Base-by-base conservation (phyloP, 2,329 filamentous ascomycete species). In the Ophiostoma sp. region DNA sequence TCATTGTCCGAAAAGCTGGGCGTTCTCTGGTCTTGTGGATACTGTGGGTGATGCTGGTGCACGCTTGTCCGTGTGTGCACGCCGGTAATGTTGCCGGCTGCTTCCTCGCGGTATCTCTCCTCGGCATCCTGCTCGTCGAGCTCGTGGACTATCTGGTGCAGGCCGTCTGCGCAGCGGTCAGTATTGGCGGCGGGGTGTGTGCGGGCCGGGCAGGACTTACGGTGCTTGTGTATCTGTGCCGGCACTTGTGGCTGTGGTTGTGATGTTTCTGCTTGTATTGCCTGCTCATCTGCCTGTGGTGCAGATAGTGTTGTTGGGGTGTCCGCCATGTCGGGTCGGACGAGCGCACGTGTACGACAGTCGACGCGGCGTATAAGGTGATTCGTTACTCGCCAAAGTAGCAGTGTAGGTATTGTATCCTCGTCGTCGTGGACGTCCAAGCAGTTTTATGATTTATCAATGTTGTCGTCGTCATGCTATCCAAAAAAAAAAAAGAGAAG, bases 81-180 rank as follows among this genome's bases (percentile, higher is more conserved):
- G 8, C 70, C 70, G 4, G 31, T 41, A 4, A 33, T 67, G 69
- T 72, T 70, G 71, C 72, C 70, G 33, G 70, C 69, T 13, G 23
- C 41, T 67, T 73, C 72, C 41, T 73, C 72, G 13, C 71, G 70
- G 69, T 73, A 74, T 10, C 73, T 66, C 4, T 48, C 31, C 41
- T 54, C 54, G 17, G 73, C 73, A 64, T 74, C 73, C 4, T 39
- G 60, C 15, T 71, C 71, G 57, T 73, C 72, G 13, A 74, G 44
- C 11, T 67, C 48, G 67, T 33, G 41, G 48, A 74, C 68, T 15
- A 71, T 60, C 20, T 69, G 66, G 20, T 62, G 64, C 3, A 73
- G 67, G 60, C 68, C 71, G 64, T 52, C 71, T 72, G 7, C n/a
- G 31, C 2, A 4, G 2, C 27, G 36, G 44, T 69, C 27, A 57